Percentiles rank a stretch among this genome's conserved stretches.
phyloP scores from a whole-genome alignment of 2,329 filamentous ascomycete species.

The Aspergillus brasiliensis region DNA sequence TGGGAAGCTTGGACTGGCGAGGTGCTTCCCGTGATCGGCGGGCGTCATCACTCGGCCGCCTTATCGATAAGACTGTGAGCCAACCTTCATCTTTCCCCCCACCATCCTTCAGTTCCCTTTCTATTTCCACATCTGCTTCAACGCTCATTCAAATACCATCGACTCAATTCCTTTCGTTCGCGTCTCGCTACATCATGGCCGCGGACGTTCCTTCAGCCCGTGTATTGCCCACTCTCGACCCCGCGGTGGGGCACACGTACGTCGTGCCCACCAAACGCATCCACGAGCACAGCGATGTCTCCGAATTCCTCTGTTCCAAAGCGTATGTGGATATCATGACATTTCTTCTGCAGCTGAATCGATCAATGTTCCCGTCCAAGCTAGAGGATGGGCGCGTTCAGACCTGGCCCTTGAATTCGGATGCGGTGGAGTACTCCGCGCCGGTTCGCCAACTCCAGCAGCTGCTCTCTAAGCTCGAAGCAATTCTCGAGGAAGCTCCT shows the following conservation, averaged over 20 bases:
- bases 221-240: constrained; percentile 52
- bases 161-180: neutral
- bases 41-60: constrained; percentile 1
- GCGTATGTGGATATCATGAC: constrained; percentile 86
- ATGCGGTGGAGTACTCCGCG: constrained; percentile 52
- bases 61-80: constrained; percentile 5
- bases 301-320: constrained; percentile 74
- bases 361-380: constrained; percentile 75
- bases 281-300: constrained; percentile 79
- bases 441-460: constrained; percentile 66
- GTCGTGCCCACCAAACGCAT: constrained; percentile 75
- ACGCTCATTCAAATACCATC: neutral
- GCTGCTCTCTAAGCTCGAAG: constrained; percentile 66
- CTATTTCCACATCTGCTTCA: neutral
- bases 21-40: constrained; percentile 5
- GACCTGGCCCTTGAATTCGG: constrained; percentile 52
- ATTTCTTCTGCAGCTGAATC: constrained; percentile 89
- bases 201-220: constrained; percentile 25
- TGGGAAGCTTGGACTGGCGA: neutral
- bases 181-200: constrained; percentile 21
- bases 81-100: neutral
- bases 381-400: constrained; percentile 41
- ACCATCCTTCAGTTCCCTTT: neutral
- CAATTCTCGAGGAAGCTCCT: constrained; percentile 74
- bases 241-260: constrained; percentile 59